A percentile compares a stretch with the other conserved stretches of the same genome.
Conservation (phyloP, 768 basidiomycete species). For the Boletus pseudo-olivaceus region DNA sequence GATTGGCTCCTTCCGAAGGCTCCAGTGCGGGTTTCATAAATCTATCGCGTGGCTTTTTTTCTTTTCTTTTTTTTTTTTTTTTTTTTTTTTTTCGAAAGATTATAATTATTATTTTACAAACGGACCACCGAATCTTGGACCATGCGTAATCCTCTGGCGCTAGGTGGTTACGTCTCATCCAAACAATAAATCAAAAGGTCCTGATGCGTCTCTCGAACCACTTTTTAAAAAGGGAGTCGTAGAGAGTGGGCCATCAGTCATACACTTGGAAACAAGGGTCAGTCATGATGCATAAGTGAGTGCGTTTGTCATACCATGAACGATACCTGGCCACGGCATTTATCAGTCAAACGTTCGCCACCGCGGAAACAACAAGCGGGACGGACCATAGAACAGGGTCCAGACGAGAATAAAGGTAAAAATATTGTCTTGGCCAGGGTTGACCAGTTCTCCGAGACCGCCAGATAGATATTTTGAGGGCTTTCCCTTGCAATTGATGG, state of each 20-base stretch:
- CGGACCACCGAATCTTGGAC: neutral
- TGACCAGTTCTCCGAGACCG: conserved; percentile 65
- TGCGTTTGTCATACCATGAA: conserved; percentile 40
- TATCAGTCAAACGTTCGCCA: neutral
- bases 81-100: neutral
- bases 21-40: conserved; percentile 11
- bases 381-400: conserved; percentile 89
- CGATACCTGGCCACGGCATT: conserved; percentile 35
- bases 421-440: conserved; percentile 85
- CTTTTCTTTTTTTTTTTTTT: neutral
- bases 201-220: neutral
- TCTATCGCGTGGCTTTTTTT: neutral
- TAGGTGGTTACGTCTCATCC: neutral
- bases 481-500: conserved; percentile 66
- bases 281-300: conserved; percentile 3
- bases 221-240: neutral
- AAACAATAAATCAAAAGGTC: neutral
- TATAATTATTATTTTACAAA: neutral
- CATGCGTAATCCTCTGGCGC: neutral
- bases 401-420: conserved; percentile 91
- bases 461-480: conserved; percentile 62
- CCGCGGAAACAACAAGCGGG: neutral
- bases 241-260: too few relatives aligned
- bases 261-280: conserved; percentile 35
- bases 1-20: conserved; percentile 6